Evolutionary conservation across 73 alveolate genomes (phyloP), one percentile per base, ranked within the genome.

Genomic region (Paramecium sexaurelia): DNA sequence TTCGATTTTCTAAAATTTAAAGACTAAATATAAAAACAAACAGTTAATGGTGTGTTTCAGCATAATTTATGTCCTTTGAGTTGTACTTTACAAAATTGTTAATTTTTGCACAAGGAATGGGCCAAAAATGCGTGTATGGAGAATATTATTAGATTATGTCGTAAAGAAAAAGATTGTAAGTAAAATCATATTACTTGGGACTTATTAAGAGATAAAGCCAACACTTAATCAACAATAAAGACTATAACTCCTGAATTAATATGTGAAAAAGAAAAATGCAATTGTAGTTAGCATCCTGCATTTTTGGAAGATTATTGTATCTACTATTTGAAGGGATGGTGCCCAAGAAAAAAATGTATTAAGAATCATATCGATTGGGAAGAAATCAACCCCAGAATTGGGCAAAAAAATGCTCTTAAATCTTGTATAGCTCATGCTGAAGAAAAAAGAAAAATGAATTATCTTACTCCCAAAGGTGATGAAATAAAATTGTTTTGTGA

Each of bases 331-430:
- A 61, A 61, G 83, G 83, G 83, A 0, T 11, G 17, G 22, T 61
- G 83, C 9, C 83, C 83, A 22, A 24, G 7, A 22, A 9, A 29
- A 61, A 61, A 61, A 11, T 61, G 83, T 11, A 3, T 29, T 1
- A 61, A 61, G 26, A 61, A 61, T 61, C 83, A 61, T 61, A 32
- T 27, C 5, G 43, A 61, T 61, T 61, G 83, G 83, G 83, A 61
- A 61, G n/a, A 61, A 7, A 61, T 61, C 3, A 61, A 61, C 8
- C 11, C 2, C 3, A 9, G 4, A 29, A 61, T 61, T 1, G 13
- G 13, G 1, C 11, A 32, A 32, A 36, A 7, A 10, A 36, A 36
- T 73, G 33, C 57, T 20, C 3, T 36, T 10, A 39, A 73, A n/a
- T 36, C 66, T 11, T 73, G 55, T 33, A 39, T 20, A 6, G 32